A percentile compares a stretch with the other conserved stretches of the same genome.
Conservation (phyloP, 1,139 yeast genomes). For the Protomyces arabidopsidicola region DNA sequence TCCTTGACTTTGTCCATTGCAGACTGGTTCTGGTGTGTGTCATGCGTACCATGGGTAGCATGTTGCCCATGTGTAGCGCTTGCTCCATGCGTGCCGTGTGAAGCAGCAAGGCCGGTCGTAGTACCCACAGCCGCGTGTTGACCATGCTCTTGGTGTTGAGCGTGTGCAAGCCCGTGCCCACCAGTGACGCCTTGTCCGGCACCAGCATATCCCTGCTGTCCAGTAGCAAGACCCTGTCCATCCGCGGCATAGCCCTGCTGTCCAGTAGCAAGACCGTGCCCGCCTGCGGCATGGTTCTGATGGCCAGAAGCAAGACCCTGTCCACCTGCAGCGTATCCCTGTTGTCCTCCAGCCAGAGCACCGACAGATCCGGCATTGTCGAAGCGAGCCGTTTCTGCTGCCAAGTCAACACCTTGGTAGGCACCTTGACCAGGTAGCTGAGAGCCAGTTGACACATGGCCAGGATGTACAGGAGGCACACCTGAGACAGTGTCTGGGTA, state of each 20-base stretch:
- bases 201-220: neutral
- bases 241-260: neutral
- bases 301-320: neutral
- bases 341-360: neutral
- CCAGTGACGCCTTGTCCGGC: neutral
- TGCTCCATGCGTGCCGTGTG: conserved; percentile 16
- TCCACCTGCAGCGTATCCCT: neutral
- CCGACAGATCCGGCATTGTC: conserved; percentile 15
- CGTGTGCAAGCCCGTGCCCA: neutral
- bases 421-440: conserved; percentile 10
- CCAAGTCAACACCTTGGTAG: conserved; percentile 18
- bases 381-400: conserved; percentile 24
- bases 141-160: neutral
- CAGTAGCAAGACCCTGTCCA: neutral
- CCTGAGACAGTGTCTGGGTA: neutral
- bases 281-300: neutral
- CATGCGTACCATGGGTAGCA: neutral
- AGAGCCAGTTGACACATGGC: conserved; percentile 17
- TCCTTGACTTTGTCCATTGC: conserved; percentile 15
- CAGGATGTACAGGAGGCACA: conserved; percentile 4
- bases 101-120: neutral
- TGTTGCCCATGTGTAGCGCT: conserved; percentile 8
- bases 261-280: neutral
- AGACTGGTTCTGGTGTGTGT: conserved; percentile 11
- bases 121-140: too few relatives aligned